Base-by-base conservation (phyloP, 1,284 basidiomycete genomes). In the Cutaneotrichosporon daszewskae region DNA sequence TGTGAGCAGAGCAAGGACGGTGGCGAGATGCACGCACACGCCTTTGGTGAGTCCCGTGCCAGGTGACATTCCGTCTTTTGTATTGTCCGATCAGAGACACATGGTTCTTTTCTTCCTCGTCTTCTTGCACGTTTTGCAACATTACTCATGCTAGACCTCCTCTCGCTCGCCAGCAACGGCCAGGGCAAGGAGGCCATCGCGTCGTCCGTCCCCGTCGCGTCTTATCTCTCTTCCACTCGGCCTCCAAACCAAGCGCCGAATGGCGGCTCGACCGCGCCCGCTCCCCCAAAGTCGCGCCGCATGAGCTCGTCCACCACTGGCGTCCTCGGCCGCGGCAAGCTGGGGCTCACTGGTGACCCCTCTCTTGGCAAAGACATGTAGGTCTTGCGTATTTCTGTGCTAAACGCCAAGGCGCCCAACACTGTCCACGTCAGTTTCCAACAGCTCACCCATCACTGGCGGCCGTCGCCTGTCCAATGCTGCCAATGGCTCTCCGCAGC, bases 301-400 rank as follows among this genome's bases (percentile, higher is more conserved):
- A 67, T 68, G 60, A 68, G 60, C 43, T 63, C 57, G n/a, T 64
- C 60, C 10, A 67, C 66, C 1, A 61, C 62, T n/a, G 64, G 62
- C n/a, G 64, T 61, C 5, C 53, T 69, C 8, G 64, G 63, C 18
- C 54, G 66, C 31, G 66, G 66, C 18, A 69, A 69, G 40, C 43
- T 66, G 11, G 66, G 60, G 1, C 45, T 62, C 25, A 66, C 60
- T 1, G 65, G 65, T 7, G 62, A 62, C 35, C 29, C 41, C 12
- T 23, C 10, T n/a, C 16, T 38, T n/a, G 40, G 40, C 40, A 38
- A 35, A 12, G 27, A 25, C n/a, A 25, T 16, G 24, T 25, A 25
- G 17, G 39, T 40, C 2, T 27, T 17, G 8, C 14, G n/a, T n/a
- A 37, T 20, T 11, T 35, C 37, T n/a, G 22, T 9, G 34, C 27